Evolutionary conservation across 73 alveolate genomes (phyloP), one percentile per base, ranked within the genome.

Genomic region (Paramecium octaurelia): DNA sequence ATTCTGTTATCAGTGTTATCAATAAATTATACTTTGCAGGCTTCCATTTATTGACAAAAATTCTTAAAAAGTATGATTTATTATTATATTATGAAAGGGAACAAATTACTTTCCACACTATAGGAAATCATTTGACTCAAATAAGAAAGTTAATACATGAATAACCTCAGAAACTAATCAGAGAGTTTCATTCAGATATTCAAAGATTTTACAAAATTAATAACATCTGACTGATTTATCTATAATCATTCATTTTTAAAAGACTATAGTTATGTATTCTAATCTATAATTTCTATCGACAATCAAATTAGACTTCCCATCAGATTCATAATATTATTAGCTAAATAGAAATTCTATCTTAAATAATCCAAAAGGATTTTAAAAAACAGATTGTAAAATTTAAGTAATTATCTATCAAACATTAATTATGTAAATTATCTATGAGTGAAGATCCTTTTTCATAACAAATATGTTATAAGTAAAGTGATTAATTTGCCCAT

Each of bases 21-120:
- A 89, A 89, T 36, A 89, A 89, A 21, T 43, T 89, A 0, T 89
- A 89, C 27, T 89, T 89, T 46, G 94, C 94, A 6, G 88, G 92
- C 1, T 89, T 89, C 44, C 43, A 24, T 58, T 44, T 27, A 11
- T 46, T 89, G 35, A 29, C 24, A 57, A 89, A 58, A 31, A 35
- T 31, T n/a, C 77, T 58, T 44, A 70, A 73, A 23, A n/a, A 59
- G 71, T 70, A 89, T 43, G 34, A 23, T 23, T 70, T 14, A 48
- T 54, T 18, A 18, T 8, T 48, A 69, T 42, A 8, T 70, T 11
- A 29, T 12, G 23, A 70, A 14, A 80, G 91, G 6, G 21, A 75
- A 70, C 14, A 40, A 21, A 42, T 34, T 0, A 23, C 18, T 8
- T 80, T 80, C 18, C 44, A 80, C 12, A 80, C 76, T 4, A 80